phyloP scores from a whole-genome alignment of 192 early-diverging fungal genomes.

The Funneliformis geosporum region DNA sequence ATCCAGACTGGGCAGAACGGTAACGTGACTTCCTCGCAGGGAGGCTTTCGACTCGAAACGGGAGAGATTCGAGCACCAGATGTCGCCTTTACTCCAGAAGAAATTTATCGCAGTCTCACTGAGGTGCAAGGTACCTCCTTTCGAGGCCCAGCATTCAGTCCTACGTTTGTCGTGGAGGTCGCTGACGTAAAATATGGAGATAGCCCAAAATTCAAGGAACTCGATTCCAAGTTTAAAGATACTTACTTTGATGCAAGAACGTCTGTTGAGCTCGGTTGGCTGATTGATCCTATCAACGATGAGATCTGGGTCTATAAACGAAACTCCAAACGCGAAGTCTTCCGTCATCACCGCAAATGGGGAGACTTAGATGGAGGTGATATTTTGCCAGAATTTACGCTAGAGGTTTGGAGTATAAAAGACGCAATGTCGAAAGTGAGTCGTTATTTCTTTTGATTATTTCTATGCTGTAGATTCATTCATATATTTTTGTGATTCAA shows the following conservation, averaged over 20 bases:
- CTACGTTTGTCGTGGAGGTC: slow-evolving; percentile 27
- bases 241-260: not conserved
- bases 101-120: not conserved
- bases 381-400: slow-evolving; percentile 24
- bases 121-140: slow-evolving; percentile 26
- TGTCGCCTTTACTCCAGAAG: slow-evolving; percentile 5
- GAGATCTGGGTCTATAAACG: slow-evolving; percentile 15
- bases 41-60: no score
- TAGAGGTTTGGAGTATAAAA: slow-evolving; percentile 17
- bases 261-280: slow-evolving; percentile 30
- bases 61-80: slow-evolving; percentile 24
- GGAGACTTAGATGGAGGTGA: slow-evolving; percentile 14
- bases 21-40: no score
- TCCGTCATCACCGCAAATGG: not conserved
- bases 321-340: not conserved
- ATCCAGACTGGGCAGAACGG: not conserved
- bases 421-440: slow-evolving; percentile 28
- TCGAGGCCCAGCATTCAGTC: slow-evolving; percentile 10
- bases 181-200: no score
- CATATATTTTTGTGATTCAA: no score
- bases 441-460: no score
- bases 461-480: no score
- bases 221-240: not conserved
- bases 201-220: no score
- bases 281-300: not conserved